Percentiles rank a stretch among this genome's conserved stretches.
These are phyloP conservation scores for Apophysomyces elegans DNA, from an alignment of 371 early-diverging fungal genomes.

Conservation along the genomic window DNA sequence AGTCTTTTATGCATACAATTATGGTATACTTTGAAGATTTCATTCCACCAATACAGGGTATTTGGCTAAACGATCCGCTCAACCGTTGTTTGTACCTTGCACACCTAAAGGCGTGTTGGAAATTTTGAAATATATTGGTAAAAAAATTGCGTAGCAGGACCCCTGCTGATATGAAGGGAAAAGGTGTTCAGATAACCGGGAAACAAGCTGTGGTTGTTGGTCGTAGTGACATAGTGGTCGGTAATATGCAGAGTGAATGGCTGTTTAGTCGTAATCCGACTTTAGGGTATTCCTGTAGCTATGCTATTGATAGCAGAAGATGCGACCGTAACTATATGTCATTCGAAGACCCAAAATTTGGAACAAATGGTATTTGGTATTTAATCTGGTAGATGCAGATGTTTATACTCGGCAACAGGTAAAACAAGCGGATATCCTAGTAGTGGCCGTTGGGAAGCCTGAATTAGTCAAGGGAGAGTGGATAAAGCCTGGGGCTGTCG, in stretches of 20 bases:
- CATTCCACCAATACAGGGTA: constrained; percentile 87
- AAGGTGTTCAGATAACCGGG: constrained; percentile 65
- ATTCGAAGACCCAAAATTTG: constrained; percentile 77
- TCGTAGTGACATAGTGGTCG: constrained; percentile 84
- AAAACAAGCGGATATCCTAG: constrained; percentile 78
- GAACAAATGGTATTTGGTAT: neutral
- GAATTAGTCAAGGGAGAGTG: constrained; percentile 82
- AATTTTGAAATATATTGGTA: constrained; percentile 61
- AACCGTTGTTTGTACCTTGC: constrained; percentile 83
- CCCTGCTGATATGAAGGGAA: neutral
- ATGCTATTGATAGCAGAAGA: constrained; percentile 72
- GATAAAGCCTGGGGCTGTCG: constrained; percentile 87
- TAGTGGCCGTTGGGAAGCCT: constrained; percentile 82
- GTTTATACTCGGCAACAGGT: constrained; percentile 27
- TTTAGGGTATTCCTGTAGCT: constrained; percentile 78
- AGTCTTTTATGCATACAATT: no score
- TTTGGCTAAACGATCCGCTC: constrained; percentile 71
- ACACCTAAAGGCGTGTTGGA: constrained; percentile 88
- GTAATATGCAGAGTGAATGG: neutral
- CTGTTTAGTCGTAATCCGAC: neutral
- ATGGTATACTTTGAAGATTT: constrained; percentile 44
- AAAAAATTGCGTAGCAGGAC: neutral
- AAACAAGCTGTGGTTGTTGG: constrained; percentile 90
- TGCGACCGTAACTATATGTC: constrained; percentile 92
- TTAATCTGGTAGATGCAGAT: neutral